Base-by-base conservation (phyloP, 257 asterid species). In the Solanum rostratum region DNA sequence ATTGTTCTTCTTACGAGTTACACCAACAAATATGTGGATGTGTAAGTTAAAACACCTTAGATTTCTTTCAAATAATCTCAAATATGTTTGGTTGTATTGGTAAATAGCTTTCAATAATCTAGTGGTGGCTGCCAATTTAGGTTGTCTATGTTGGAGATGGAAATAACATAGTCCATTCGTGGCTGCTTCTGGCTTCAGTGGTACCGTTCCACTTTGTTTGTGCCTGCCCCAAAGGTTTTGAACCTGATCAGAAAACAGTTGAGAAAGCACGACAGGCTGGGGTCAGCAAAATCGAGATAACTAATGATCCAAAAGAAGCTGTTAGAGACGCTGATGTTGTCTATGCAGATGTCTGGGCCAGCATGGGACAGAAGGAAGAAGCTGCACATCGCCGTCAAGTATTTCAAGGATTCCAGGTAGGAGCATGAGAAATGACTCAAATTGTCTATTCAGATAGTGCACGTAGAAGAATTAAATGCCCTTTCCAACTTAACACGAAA, bases 291-390 rank as follows among this genome's bases (percentile, higher is more conserved):
- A 93, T 96, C 27, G 98, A 96, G 88, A 95, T 96, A 81, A 89
- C 90, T 19, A 88, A 90, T 86, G 95, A 95, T 88, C 96, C 94
- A 79, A 93, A 95, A 84, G 98, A 93, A 91, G 98, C 98, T 84
- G 98, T 96, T 19, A 89, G 49, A 84, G 99, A 98, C 60, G 98
- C 99, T 82, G 98, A 96, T 86, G 97, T 96, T 74, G 94, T 96
- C 83, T 96, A 96, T 87, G 84, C 98, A 43, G 99, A 96, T 91
- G 98, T 96, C 83, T 96, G 98, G 98, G 99, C 99, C 37, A 93
- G 98, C 90, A 95, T 95, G 98, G 98, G 99, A 50, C 98, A 96
- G 86, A 96, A 96, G 89, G 98, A 95, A 85, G 99, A 96, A 92
- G 98, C 99, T 88, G 97, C 93, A 76, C 85, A 94, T 85, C 98